Evolutionary conservation across 116 monocot species (phyloP), one percentile per base, ranked within the genome.

Genomic region (Thalassia testudinum): DNA sequence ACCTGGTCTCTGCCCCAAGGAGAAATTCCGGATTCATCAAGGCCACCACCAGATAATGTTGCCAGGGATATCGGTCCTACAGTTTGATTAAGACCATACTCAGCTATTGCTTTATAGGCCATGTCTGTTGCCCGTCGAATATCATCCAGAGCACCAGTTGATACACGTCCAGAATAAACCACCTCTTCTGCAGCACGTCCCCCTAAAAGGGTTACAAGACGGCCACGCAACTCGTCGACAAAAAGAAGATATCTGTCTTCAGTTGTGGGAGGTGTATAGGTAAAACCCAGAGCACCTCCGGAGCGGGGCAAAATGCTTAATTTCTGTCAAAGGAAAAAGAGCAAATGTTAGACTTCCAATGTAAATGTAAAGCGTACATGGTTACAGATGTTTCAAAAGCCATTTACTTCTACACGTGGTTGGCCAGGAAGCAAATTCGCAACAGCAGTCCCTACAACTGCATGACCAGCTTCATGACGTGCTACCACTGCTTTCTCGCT

Each of bases 31-130:
- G 99, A 86, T 29, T 99, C 99, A 71, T 99, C 90, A 42, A 90
- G 68, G 17, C 99, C 99, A 63, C 99, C 99, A 55, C 71, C 69
- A 50, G 99, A 99, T 27, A 90, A 60, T 43, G 86, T 90, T 19
- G 78, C 74, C 21, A 99, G 43, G 49, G 90, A 90, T 66, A 99
- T 61, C 26, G 99, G 99, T 24, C 99, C 99, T n/a, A 99, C 67
- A 18, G 58, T 73, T 45, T 59, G 65, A 67, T 68, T 99, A 21
- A 99, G 86, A 23, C 99, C 99, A 73, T 90, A 99, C 58, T 99
- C 99, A 64, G 99, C 90, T 30, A 99, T 73, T 52, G 99, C 99
- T 72, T 99, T 99, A 61, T 99, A 99, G 8, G 99, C 99, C 80
- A 99, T 90, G 54, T 99, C 99, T 52, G 99, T 99, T 19, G 99